Conservation (phyloP, 169 alveolate species). For the Eimeria nieschulzi region DNA sequence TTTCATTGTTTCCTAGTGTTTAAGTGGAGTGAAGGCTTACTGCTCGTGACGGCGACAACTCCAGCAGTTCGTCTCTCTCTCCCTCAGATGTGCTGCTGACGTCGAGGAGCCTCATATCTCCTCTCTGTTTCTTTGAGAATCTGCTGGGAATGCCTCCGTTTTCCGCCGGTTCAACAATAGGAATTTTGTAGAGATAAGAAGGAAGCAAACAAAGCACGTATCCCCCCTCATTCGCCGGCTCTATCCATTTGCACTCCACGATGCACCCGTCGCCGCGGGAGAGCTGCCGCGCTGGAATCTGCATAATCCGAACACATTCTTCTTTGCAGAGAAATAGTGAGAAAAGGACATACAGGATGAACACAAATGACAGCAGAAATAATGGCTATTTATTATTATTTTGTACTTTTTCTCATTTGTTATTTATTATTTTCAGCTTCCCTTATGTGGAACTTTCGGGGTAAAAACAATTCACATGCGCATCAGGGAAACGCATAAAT, state of each 20-base stretch:
- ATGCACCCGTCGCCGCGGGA: constrained; percentile 37
- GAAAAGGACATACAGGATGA: background rate
- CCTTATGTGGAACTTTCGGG: background rate
- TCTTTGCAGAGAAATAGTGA: too few relatives aligned
- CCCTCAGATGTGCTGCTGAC: constrained; percentile 41
- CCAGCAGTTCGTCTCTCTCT: constrained; percentile 4
- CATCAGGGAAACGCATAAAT: too few relatives aligned
- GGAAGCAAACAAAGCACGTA: constrained; percentile 28
- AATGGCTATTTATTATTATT: background rate
- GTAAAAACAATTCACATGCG: background rate
- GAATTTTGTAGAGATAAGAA: background rate
- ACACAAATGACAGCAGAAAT: background rate
- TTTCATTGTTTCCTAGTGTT: too few relatives aligned
- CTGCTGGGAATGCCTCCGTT: background rate
- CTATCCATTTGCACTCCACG: constrained; percentile 29
- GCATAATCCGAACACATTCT: background rate
- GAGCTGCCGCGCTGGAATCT: constrained; percentile 34
- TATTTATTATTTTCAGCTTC: background rate
- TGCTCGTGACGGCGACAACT: background rate
- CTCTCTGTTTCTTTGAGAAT: background rate
- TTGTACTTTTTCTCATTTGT: background rate
- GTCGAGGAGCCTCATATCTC: background rate
- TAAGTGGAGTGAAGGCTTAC: background rate
- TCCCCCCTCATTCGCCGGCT: background rate
- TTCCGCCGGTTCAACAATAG: background rate